These are phyloP conservation scores for Paraphoma chrysanthemicola DNA, from an alignment of 2,329 filamentous ascomycete genomes.

Conservation along the genomic window DNA sequence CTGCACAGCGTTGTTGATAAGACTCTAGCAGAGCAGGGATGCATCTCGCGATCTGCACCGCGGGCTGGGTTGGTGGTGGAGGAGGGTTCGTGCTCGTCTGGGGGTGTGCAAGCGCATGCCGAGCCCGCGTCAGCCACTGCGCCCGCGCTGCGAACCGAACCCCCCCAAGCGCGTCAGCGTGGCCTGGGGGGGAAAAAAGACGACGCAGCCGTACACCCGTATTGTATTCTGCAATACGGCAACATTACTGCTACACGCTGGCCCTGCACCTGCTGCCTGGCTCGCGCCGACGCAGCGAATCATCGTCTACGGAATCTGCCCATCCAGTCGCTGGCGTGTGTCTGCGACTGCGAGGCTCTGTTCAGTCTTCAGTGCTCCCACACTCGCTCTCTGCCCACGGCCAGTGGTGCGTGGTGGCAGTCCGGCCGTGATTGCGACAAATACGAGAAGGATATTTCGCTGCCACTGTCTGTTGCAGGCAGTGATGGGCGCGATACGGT, in stretches of 20 bases:
- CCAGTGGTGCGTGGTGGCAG: slow-evolving; percentile 11
- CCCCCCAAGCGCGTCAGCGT: slow-evolving; percentile 18
- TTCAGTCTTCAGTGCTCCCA: background rate
- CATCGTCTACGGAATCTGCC: slow-evolving; percentile 1
- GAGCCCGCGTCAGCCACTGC: slow-evolving; percentile 34
- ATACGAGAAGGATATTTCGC: slow-evolving; percentile 20
- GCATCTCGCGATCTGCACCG: slow-evolving; percentile 25
- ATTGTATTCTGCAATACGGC: slow-evolving; percentile 36
- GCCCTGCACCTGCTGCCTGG: background rate
- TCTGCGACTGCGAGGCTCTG: no score
- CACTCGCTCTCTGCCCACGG: background rate
- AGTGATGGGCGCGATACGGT: slow-evolving; percentile 18
- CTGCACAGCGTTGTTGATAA: slow-evolving; percentile 39
- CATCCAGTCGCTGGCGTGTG: background rate
- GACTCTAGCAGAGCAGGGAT: slow-evolving; percentile 32
- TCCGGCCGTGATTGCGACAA: slow-evolving; percentile 14
- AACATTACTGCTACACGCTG: slow-evolving; percentile 19
- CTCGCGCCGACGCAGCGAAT: slow-evolving; percentile 1
- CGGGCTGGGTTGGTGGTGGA: slow-evolving; percentile 23
- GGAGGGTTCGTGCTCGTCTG: slow-evolving; percentile 24
- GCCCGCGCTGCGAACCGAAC: slow-evolving; percentile 19
- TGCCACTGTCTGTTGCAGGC: slow-evolving; percentile 14
- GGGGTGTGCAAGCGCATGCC: slow-evolving; percentile 19
- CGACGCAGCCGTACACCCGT: slow-evolving; percentile 24
- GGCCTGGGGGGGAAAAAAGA: slow-evolving; percentile 13